Evolutionary conservation across 1,139 yeast genomes (phyloP).

Genomic region (Pichia sp.): DNA sequence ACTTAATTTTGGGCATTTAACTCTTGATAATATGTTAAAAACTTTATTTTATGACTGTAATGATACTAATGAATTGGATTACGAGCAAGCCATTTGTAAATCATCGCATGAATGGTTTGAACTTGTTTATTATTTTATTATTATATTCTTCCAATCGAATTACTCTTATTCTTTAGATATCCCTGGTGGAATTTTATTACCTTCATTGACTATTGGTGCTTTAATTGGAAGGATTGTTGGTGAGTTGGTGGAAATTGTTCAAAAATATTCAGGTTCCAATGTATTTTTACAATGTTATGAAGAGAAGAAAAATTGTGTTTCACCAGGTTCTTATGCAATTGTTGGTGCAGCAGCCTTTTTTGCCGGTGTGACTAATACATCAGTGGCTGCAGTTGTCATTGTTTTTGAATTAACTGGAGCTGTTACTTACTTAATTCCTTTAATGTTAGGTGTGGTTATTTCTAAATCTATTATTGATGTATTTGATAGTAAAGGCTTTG

Average conservation of each 20-base stretch:
- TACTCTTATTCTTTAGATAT: conserved; percentile 60
- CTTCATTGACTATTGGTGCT: conserved; percentile 67
- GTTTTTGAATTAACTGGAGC: conserved; percentile 58
- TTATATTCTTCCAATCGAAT: conserved; percentile 39
- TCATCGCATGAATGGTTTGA: conserved; percentile 8
- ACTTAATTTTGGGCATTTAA: conserved; percentile 13
- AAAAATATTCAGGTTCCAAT: conserved; percentile 36
- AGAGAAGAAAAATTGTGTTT: conserved; percentile 44
- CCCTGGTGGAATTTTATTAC: conserved; percentile 75
- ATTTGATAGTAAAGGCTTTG: conserved; percentile 40
- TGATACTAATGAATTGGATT: neutral
- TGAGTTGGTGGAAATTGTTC: conserved; percentile 46
- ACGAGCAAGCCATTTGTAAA: conserved; percentile 12
- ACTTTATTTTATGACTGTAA: conserved; percentile 16
- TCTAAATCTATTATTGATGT: conserved; percentile 46
- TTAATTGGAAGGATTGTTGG: conserved; percentile 65
- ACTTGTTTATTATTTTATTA: conserved; percentile 8
- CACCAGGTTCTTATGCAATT: conserved; percentile 57
- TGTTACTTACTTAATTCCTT: conserved; percentile 50
- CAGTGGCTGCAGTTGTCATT: conserved; percentile 51
- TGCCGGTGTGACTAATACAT: conserved; percentile 51
- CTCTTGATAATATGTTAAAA: conserved; percentile 12
- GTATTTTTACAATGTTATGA: conserved; percentile 39
- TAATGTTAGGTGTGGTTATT: conserved; percentile 52
- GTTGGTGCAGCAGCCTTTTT: conserved; percentile 56